phyloP scores from a whole-genome alignment of 2,329 filamentous ascomycete genomes.

The Cladophialophora immunda region DNA sequence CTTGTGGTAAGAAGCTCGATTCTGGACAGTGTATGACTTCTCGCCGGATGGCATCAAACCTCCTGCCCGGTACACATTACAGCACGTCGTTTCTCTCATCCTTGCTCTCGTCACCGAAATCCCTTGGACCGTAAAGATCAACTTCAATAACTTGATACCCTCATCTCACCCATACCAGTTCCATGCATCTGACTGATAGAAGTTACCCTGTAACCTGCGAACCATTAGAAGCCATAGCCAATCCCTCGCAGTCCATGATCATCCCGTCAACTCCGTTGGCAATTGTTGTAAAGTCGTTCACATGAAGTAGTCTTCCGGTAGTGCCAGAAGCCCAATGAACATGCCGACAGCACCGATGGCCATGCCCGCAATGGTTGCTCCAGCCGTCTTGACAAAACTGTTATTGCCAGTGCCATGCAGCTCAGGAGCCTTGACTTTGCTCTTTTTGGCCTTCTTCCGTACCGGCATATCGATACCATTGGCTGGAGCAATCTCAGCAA shows the following conservation, averaged over 20 bases:
- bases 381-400: conserved; percentile 48
- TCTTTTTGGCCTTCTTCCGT: conserved; percentile 35
- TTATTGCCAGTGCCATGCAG: conserved; percentile 13
- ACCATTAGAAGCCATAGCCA: neutral
- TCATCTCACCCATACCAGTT: neutral
- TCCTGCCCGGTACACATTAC: neutral
- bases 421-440: conserved; percentile 16
- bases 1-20: neutral
- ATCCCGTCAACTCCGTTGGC: neutral
- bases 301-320: conserved; percentile 54
- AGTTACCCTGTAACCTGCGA: neutral
- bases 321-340: conserved; percentile 50
- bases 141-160: neutral
- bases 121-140: neutral
- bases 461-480: conserved; percentile 25
- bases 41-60: neutral
- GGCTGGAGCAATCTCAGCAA: conserved; percentile 40
- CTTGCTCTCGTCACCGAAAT: neutral
- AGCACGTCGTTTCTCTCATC: neutral
- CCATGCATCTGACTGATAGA: neutral
- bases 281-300: conserved; percentile 30
- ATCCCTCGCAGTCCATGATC: neutral
- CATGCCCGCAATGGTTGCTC: conserved; percentile 51
- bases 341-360: conserved; percentile 53
- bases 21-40: neutral